These are phyloP conservation scores for Abrus precatorius DNA, from an alignment of 306 rosid species.

Conservation along the genomic window DNA sequence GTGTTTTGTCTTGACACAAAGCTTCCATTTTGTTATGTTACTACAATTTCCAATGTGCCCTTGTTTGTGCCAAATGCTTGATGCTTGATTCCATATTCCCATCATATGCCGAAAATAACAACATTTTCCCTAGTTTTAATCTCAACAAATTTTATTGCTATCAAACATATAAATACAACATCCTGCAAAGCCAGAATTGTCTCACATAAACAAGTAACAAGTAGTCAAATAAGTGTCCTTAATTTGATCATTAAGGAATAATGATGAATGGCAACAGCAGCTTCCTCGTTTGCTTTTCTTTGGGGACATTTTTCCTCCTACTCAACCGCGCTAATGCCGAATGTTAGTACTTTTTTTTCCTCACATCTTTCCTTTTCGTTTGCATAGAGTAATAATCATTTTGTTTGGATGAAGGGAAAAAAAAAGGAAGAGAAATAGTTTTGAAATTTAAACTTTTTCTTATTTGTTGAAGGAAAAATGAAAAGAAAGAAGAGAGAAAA, in stretches of 20 bases:
- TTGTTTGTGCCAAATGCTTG: conserved; percentile 53
- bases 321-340: conserved; percentile 55
- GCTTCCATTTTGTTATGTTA: conserved; percentile 10
- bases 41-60: not conserved
- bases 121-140: conserved; percentile 43
- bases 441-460: not conserved
- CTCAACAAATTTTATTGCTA: conserved; percentile 25
- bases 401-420: no score
- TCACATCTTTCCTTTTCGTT: not conserved
- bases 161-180: conserved; percentile 32
- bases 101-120: conserved; percentile 57
- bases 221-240: conserved; percentile 12
- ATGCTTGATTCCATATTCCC: conserved; percentile 51
- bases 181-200: conserved; percentile 24
- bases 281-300: conserved; percentile 49
- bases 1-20: conserved; percentile 46
- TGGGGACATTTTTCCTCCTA: conserved; percentile 55
- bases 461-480: no score
- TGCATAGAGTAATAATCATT: no score
- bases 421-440: not conserved
- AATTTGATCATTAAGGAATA: conserved; percentile 44
- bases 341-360: conserved; percentile 39
- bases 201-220: not conserved
- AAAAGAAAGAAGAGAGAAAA: no score
- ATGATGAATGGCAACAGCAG: conserved; percentile 39